Conservation (phyloP, 2,329 filamentous ascomycete species). For the Aureobasidium vineae region DNA sequence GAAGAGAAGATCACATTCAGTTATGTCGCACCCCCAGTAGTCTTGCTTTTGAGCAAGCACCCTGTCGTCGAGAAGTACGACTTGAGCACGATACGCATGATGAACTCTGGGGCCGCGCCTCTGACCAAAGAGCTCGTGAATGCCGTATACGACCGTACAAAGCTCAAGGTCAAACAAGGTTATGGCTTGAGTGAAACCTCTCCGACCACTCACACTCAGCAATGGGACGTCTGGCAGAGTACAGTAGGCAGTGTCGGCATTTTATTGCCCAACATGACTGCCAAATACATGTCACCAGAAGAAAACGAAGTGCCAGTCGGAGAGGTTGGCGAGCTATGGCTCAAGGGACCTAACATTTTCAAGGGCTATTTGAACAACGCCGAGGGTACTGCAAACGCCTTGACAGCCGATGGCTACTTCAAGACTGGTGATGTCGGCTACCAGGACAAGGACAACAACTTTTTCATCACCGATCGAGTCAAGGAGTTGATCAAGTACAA, state of each 20-base stretch:
- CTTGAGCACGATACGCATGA: slow-evolving; percentile 71
- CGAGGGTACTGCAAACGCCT: slow-evolving; percentile 66
- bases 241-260: slow-evolving; percentile 76
- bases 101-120: slow-evolving; percentile 86
- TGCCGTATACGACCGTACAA: slow-evolving; percentile 69
- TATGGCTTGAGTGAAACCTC: slow-evolving; percentile 89
- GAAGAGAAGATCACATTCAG: slow-evolving; percentile 70
- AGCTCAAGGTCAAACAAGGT: slow-evolving; percentile 82
- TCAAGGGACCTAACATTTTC: slow-evolving; percentile 79
- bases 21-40: slow-evolving; percentile 81
- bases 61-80: slow-evolving; percentile 78
- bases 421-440: slow-evolving; percentile 86
- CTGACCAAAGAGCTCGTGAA: slow-evolving; percentile 77
- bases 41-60: slow-evolving; percentile 76
- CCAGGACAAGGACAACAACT: slow-evolving; percentile 72
- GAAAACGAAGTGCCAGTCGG: slow-evolving; percentile 61
- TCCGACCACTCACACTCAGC: slow-evolving; percentile 69
- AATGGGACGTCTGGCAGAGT: slow-evolving; percentile 71
- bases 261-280: slow-evolving; percentile 74
- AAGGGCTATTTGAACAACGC: slow-evolving; percentile 74
- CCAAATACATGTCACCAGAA: slow-evolving; percentile 69
- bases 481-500: slow-evolving; percentile 71
- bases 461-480: slow-evolving; percentile 85
- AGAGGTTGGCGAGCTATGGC: slow-evolving; percentile 60
- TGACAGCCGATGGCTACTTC: slow-evolving; percentile 79